Conservation (phyloP, 2,329 filamentous ascomycete genomes). For the Zymoseptoria ardabiliae region DNA sequence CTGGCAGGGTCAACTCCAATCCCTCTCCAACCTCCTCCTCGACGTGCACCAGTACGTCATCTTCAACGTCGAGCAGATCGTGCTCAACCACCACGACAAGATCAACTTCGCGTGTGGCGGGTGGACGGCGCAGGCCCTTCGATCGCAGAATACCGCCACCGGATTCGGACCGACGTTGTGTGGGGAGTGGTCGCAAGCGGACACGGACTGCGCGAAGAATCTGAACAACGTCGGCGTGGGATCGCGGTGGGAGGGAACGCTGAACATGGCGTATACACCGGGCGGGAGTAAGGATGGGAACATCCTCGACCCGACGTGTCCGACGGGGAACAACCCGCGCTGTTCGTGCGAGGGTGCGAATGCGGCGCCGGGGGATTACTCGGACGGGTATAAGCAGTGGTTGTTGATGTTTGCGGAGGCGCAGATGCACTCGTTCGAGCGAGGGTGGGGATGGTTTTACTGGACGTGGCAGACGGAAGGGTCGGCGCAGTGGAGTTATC, state of each 20-base stretch:
- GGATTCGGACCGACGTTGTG: constrained; percentile 92
- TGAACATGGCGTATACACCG: constrained; percentile 46
- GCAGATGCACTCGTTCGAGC: constrained; percentile 91
- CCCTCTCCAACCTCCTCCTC: constrained; percentile 67
- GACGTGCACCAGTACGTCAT: constrained; percentile 98
- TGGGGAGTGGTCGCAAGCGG: constrained; percentile 95
- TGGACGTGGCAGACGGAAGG: constrained; percentile 96
- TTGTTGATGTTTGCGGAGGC: constrained; percentile 86
- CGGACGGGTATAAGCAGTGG: constrained; percentile 71
- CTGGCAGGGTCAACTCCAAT: constrained; percentile 78
- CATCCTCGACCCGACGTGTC: constrained; percentile 67
- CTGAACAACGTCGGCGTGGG: constrained; percentile 87
- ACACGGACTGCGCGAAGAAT: constrained; percentile 83
- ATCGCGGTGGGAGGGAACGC: constrained; percentile 85
- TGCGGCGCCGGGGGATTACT: constrained; percentile 61
- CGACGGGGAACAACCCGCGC: constrained; percentile 49
- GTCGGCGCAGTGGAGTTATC: constrained; percentile 86
- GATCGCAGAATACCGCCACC: constrained; percentile 63
- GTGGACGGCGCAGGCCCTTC: constrained; percentile 72
- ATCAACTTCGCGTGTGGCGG: constrained; percentile 78
- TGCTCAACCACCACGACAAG: constrained; percentile 73
- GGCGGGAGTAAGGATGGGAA: constrained; percentile 51
- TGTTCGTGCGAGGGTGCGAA: constrained; percentile 76
- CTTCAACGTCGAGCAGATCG: constrained; percentile 85
- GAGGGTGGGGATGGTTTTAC: constrained; percentile 96